These are phyloP conservation scores for Stygiomarasmius scandens DNA, from an alignment of 1,284 basidiomycete species.

Conservation along the genomic window DNA sequence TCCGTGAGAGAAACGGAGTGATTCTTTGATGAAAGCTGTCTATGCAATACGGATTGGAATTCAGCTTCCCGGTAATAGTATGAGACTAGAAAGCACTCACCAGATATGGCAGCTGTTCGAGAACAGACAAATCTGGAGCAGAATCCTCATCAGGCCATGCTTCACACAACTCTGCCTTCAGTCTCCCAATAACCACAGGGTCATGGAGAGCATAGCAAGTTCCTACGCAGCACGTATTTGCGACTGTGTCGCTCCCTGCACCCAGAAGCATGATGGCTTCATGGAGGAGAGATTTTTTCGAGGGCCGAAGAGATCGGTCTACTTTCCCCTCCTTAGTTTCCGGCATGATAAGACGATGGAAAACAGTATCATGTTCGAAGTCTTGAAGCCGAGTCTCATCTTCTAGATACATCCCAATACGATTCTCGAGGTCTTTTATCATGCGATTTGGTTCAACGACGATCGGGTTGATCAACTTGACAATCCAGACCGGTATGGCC, in stretches of 20 bases:
- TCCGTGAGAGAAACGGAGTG: slow-evolving; percentile 21
- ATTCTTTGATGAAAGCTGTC: slow-evolving; percentile 28
- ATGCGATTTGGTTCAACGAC: neutral
- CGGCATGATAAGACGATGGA: neutral
- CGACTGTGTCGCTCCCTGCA: slow-evolving; percentile 18
- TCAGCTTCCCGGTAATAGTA: too few species aligned
- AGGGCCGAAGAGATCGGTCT: neutral
- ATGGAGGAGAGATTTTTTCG: slow-evolving; percentile 13
- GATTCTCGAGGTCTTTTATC: neutral
- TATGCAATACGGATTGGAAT: neutral
- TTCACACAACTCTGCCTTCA: slow-evolving; percentile 10
- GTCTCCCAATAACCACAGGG: neutral
- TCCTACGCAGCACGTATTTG: slow-evolving; percentile 14
- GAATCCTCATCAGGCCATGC: slow-evolving; percentile 18
- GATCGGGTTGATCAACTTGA: neutral
- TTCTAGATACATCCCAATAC: too few species aligned
- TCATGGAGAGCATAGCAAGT: slow-evolving; percentile 17
- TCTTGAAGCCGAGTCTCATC: neutral
- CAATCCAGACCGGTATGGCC: neutral
- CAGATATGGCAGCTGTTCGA: slow-evolving; percentile 22
- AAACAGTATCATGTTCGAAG: neutral
- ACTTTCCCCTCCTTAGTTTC: slow-evolving; percentile 4
- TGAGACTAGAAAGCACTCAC: slow-evolving; percentile 7
- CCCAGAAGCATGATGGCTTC: slow-evolving; percentile 14
- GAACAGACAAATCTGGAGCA: slow-evolving; percentile 1